Evolutionary conservation across 352 stramenopile genomes (phyloP), one percentile per base, ranked within the genome.

Genomic region (Globisporangium cystogenes): DNA sequence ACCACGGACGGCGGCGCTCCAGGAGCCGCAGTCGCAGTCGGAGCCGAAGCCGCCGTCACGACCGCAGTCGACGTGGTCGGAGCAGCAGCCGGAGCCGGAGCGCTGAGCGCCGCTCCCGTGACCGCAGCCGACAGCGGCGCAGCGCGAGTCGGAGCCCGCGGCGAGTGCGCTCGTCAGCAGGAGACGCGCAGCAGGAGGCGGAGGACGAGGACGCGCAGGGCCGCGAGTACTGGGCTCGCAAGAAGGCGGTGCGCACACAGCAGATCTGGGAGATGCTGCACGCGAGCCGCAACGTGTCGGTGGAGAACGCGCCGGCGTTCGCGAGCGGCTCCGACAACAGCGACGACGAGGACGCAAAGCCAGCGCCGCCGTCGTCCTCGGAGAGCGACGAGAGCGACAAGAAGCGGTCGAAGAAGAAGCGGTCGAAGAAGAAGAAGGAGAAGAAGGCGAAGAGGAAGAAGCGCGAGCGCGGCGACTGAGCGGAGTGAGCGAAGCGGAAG

Each of bases 171-270:
- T 23, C 10, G 42, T 12, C 21, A 15, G 23, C 14, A 2, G 18
- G 18, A 27, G 18, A 23, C 14, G 6, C 5, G 44, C 23, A 39
- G 7, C 16, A 39, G 8, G 24, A 26, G 42, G 37, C 20, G 6
- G 54, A 48, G 11, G 47, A 57, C 14, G 40, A 50, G 14, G 52
- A 61, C 26, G 36, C 36, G 20, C 59, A 71, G 24, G 74, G 82
- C 59, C 73, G 77, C 12, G 62, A 57, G 26, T 84, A 72, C 27
- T 88, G 77, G 77, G 73, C 72, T 12, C 31, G 36, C 27, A 84
- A 83, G 59, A 88, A 88, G 56, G 68, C 66, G 16, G 66, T 72
- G 41, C 77, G 74, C 57, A 84, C 70, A 2, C 62, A 65, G 12
- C 64, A 74, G 27, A 64, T 86, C 0, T 86, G 77, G 77, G 62